Evolutionary conservation across 1,139 yeast species (phyloP).

Genomic region (Candida dubliniensis): DNA sequence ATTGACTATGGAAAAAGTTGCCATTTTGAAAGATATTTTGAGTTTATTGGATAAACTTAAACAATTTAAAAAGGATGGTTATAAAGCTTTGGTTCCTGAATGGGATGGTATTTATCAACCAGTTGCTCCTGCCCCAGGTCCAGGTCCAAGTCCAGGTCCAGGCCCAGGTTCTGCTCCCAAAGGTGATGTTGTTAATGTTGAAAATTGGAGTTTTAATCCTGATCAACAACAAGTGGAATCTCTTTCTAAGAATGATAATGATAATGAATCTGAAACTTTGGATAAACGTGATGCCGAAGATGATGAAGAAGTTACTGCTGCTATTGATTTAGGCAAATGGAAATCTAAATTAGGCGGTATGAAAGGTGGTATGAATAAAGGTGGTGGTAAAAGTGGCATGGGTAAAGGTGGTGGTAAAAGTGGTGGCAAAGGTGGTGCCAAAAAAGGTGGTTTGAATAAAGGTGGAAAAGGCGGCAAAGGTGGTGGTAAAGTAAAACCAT

Average conservation of each 20-base stretch:
- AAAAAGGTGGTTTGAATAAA: neutral
- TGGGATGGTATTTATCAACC: constrained; percentile 5
- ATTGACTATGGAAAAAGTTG: constrained; percentile 13
- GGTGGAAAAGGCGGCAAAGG: neutral
- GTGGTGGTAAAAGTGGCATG: neutral
- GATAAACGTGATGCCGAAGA: constrained; percentile 2
- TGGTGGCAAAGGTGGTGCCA: neutral
- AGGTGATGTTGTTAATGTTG: constrained; percentile 2
- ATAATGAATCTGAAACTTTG: constrained; percentile 1
- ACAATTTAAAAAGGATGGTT: constrained; percentile 1
- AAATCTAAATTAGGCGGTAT: constrained; percentile 4
- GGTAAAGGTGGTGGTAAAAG: neutral
- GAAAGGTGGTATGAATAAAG: constrained; percentile 7
- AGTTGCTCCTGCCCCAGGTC: neutral
- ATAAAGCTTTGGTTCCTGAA: constrained; percentile 4
- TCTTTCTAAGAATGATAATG: constrained; percentile 1
- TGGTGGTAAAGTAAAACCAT: too few relatives aligned
- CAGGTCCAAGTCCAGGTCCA: too few relatives aligned
- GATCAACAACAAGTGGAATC: constrained; percentile 1
- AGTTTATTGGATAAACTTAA: constrained; percentile 12
- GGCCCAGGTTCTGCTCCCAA: neutral
- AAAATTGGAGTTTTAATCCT: neutral
- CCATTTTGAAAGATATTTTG: constrained; percentile 14
- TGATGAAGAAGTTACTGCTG: constrained; percentile 2
- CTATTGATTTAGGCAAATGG: constrained; percentile 8